Evolutionary conservation across 352 stramenopile genomes (phyloP).

Genomic region (Pythium sp.): DNA sequence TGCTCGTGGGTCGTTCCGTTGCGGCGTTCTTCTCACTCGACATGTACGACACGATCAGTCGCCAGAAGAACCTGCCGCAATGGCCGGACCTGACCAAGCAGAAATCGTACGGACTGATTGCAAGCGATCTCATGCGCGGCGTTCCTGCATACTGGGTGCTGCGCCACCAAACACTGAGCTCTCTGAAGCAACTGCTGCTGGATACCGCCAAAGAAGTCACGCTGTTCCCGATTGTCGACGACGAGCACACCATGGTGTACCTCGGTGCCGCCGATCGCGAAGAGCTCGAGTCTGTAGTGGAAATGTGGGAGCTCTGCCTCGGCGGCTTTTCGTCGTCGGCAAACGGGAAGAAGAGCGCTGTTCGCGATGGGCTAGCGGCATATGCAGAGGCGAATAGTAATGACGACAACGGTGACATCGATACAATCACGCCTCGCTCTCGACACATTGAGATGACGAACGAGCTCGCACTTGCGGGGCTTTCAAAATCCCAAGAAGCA

Average conservation of each 20-base stretch:
- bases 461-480: constrained; percentile 22
- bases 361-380: not conserved
- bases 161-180: constrained; percentile 51
- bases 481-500: constrained; percentile 24
- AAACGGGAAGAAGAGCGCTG: not conserved
- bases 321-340: constrained; percentile 6
- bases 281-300: constrained; percentile 59
- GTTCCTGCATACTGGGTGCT: constrained; percentile 40
- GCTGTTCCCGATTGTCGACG: constrained; percentile 70
- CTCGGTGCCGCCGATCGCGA: constrained; percentile 57
- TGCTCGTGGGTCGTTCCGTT: constrained; percentile 69
- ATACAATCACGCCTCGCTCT: constrained; percentile 22
- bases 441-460: constrained; percentile 21
- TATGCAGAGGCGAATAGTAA: constrained; percentile 4
- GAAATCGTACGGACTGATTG: constrained; percentile 67
- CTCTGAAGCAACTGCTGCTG: constrained; percentile 43
- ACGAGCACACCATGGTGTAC: constrained; percentile 55
- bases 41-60: constrained; percentile 83
- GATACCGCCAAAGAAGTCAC: constrained; percentile 34
- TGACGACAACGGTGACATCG: not conserved
- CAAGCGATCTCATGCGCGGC: constrained; percentile 67
- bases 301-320: constrained; percentile 55
- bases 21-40: constrained; percentile 72
- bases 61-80: constrained; percentile 76
- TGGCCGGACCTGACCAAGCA: constrained; percentile 81